Evolutionary conservation across 1,284 basidiomycete species (phyloP).

Genomic region (Sporisorium graminicola): DNA sequence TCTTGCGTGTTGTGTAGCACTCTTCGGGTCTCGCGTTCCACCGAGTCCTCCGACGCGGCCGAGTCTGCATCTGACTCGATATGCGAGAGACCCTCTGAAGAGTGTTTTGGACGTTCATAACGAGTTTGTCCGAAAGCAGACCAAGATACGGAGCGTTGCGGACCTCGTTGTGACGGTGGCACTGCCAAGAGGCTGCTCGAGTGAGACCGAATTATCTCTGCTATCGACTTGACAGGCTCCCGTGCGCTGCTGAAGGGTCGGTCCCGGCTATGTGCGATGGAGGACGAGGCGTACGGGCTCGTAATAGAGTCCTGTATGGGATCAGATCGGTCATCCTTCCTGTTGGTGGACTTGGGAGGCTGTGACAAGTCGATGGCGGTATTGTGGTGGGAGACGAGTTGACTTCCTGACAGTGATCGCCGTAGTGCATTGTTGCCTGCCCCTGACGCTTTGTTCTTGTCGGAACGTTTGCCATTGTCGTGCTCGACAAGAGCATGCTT

Average conservation of each 20-base stretch:
- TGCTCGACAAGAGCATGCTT: conserved; percentile 27
- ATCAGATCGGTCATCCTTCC: background rate
- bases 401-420: conserved; percentile 18
- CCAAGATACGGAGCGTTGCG: conserved; percentile 49
- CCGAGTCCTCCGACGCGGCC: conserved; percentile 20
- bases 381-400: background rate
- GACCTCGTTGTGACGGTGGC: conserved; percentile 50
- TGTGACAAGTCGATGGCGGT: background rate
- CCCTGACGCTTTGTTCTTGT: background rate
- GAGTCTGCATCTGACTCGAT: conserved; percentile 15
- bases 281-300: conserved; percentile 39
- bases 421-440: background rate
- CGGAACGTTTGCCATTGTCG: background rate
- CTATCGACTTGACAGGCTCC: conserved; percentile 47
- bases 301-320: background rate
- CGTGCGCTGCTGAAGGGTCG: conserved; percentile 2
- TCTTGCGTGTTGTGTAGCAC: conserved; percentile 9
- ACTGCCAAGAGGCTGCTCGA: conserved; percentile 55
- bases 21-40: conserved; percentile 27
- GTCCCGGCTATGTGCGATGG: conserved; percentile 24
- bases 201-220: conserved; percentile 71
- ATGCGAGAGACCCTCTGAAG: background rate
- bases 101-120: background rate
- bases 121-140: conserved; percentile 43
- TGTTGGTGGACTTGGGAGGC: background rate